phyloP scores from a whole-genome alignment of 306 rosid species.

The Casuarina equisetifolia region DNA sequence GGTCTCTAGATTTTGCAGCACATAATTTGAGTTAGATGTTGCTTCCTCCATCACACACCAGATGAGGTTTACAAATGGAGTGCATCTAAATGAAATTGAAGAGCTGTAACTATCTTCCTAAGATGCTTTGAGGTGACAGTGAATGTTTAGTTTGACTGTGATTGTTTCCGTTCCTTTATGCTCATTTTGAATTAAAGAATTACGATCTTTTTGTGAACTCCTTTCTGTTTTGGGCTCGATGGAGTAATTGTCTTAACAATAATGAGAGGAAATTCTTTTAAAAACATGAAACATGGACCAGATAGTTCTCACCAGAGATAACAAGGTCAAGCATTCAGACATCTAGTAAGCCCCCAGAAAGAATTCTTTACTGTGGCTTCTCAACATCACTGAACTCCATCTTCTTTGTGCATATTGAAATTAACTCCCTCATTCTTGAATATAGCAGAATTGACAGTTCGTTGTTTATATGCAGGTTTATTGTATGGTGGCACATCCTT shows the following conservation, averaged over 20 bases:
- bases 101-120: not conserved
- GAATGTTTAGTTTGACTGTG: not conserved
- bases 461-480: conserved; percentile 67
- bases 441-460: not conserved
- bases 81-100: not conserved
- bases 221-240: not conserved
- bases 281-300: too few species aligned
- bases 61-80: not conserved
- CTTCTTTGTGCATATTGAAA: not conserved
- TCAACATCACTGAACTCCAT: not conserved
- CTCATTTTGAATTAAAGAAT: not conserved
- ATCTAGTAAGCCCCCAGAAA: too few species aligned
- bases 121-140: not conserved
- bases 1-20: not conserved
- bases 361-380: not conserved
- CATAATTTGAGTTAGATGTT: not conserved
- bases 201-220: not conserved
- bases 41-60: not conserved
- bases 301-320: not conserved
- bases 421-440: not conserved
- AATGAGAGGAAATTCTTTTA: not conserved
- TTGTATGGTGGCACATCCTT: conserved; percentile 90
- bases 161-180: not conserved
- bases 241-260: not conserved
- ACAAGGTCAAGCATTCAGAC: not conserved